Percentiles rank a stretch among this genome's conserved stretches.
Evolutionary conservation across 129 eudicot species (phyloP).

Genomic region (Saussurea involucrata): DNA sequence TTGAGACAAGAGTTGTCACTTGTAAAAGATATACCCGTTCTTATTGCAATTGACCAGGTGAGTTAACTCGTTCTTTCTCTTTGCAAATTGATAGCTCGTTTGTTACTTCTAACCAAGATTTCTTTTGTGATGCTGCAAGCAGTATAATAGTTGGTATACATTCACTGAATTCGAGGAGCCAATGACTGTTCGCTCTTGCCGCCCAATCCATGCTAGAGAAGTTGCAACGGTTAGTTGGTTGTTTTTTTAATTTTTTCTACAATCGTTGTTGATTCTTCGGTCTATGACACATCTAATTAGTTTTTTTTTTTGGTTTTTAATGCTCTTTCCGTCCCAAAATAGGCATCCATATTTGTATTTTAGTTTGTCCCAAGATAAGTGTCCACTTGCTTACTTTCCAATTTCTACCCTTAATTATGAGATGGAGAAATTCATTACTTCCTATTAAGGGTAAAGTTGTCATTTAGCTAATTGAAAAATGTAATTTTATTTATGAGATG

Average conservation of each 20-base stretch:
- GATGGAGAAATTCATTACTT: background rate
- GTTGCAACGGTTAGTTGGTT: slow-evolving; percentile 73
- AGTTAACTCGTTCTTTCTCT: slow-evolving; percentile 21
- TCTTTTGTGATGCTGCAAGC: slow-evolving; percentile 16
- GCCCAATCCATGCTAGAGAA: slow-evolving; percentile 83
- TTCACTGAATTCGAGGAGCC: slow-evolving; percentile 80
- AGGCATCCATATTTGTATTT: no score
- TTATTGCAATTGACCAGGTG: slow-evolving; percentile 88
- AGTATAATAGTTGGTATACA: slow-evolving; percentile 97
- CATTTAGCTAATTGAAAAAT: background rate
- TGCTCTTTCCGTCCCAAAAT: background rate
- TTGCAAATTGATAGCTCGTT: background rate
- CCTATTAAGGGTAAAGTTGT: background rate
- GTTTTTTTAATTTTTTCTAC: background rate
- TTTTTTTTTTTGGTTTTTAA: background rate
- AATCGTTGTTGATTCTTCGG: background rate
- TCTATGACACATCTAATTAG: background rate
- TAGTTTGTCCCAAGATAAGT: background rate
- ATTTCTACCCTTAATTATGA: background rate
- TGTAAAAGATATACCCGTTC: slow-evolving; percentile 76
- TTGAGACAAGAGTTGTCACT: slow-evolving; percentile 81
- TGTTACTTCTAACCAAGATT: slow-evolving; percentile 4
- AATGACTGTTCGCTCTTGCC: slow-evolving; percentile 69
- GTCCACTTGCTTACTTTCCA: background rate
- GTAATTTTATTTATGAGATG: no score